Conservation (phyloP, 164 flowering plant genomes). For the Vitis rotundifolia region DNA sequence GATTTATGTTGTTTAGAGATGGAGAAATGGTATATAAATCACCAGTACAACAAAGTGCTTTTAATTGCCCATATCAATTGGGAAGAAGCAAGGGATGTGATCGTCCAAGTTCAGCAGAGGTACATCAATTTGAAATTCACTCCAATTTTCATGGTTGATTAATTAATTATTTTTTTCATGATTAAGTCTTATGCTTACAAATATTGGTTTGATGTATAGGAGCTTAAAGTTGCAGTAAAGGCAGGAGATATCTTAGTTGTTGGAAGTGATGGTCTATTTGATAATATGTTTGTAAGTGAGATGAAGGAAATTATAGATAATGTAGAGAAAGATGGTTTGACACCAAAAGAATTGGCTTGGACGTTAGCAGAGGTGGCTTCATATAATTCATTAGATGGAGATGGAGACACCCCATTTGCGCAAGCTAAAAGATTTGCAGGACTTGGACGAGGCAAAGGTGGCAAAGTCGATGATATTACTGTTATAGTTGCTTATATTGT, state of each 20-base stretch:
- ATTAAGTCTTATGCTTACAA: no score
- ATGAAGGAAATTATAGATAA: conserved; percentile 9
- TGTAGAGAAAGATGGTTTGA: not conserved
- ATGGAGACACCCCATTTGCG: conserved; percentile 14
- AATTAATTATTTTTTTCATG: no score
- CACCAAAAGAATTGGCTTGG: conserved; percentile 15
- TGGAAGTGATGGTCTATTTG: conserved; percentile 27
- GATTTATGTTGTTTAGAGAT: conserved; percentile 21
- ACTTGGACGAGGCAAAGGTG: conserved; percentile 4
- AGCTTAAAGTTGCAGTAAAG: not conserved
- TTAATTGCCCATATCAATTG: conserved; percentile 24
- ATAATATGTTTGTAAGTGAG: conserved; percentile 19
- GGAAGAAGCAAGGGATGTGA: not conserved
- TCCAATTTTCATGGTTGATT: no score
- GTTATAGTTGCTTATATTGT: conserved; percentile 12
- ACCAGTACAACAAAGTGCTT: conserved; percentile 7
- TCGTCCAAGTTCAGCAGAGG: conserved; percentile 3
- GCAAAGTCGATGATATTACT: conserved; percentile 35
- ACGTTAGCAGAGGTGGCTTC: conserved; percentile 16
- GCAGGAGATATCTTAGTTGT: conserved; percentile 12
- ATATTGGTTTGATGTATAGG: not conserved
- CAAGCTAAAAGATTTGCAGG: conserved; percentile 12
- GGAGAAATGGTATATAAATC: conserved; percentile 14
- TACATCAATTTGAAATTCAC: no score
- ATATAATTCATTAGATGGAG: conserved; percentile 4